A percentile compares a stretch with the other conserved stretches of the same genome.
phyloP scores from a whole-genome alignment of 805 yeast species.

The Millerozyma miso region DNA sequence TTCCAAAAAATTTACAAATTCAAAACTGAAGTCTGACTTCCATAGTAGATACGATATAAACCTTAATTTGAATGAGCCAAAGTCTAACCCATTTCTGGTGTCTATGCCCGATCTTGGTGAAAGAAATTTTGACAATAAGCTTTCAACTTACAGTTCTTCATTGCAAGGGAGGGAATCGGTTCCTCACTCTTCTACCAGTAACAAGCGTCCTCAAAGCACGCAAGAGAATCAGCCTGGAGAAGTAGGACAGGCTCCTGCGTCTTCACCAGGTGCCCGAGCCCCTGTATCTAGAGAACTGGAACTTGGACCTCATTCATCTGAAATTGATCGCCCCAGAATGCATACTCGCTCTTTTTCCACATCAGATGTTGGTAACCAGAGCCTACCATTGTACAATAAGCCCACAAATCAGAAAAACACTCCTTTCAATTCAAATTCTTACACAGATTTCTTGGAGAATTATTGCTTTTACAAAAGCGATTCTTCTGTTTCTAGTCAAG shows the following conservation, averaged over 20 bases:
- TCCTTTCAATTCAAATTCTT: conserved; percentile 21
- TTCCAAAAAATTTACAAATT: conserved; percentile 3
- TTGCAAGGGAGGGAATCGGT: neutral
- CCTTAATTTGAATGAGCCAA: conserved; percentile 8
- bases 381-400: neutral
- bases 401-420: conserved; percentile 7
- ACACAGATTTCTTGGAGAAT: conserved; percentile 30
- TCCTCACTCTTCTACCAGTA: neutral
- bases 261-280: neutral
- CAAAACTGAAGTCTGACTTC: conserved; percentile 10
- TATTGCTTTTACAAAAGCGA: conserved; percentile 33
- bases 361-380: neutral
- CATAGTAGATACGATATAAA: conserved; percentile 16
- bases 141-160: neutral
- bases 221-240: neutral
- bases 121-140: conserved; percentile 2
- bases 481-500: conserved; percentile 1
- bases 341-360: neutral
- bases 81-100: neutral
- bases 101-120: neutral
- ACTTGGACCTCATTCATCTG: neutral
- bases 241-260: neutral
- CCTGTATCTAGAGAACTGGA: neutral
- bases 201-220: too few species aligned
- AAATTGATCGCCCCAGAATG: neutral